Evolutionary conservation across 768 basidiomycete genomes (phyloP), one percentile per base, ranked within the genome.

Genomic region (Tylopilus intermedius): DNA sequence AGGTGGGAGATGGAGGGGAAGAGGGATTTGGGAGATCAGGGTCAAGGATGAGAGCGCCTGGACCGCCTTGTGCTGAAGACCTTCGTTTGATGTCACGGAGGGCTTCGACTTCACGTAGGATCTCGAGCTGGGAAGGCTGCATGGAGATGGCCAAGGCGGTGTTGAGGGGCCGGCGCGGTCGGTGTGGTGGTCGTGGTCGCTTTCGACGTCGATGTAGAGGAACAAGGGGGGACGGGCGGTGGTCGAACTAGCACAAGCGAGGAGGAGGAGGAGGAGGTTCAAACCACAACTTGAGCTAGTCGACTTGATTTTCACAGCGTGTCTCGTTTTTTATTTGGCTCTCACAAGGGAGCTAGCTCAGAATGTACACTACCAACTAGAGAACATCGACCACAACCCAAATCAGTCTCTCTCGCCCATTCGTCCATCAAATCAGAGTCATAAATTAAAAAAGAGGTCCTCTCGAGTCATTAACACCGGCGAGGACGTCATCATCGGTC

Each of bases 1-100:
- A 57, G 24, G 80, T 80, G 30, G 85, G 80, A 22, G 82, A 81
- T 6, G 78, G 66, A 18, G 84, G 77, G 0, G 86, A 76, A 2
- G 83, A 76, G 57, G 82, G 77, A 62, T 81, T 84, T 39, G 94
- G 94, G 45, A 95, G 81, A 80, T 96, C 94, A 60, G 93, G 93
- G 71, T 96, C 94, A 50, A 94, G 78, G 53, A 88, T 77, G 63
- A 93, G 81, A 22, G 86, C 84, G 37, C 90, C 90, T 55, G 90
- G 92, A 9, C 83, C 82, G 30, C 78, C 76, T 54, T 81, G 78
- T 0, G 85, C 80, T 14, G 84, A 83, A 2, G 93, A 96, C 60
- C 92, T 84, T 49, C 94, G 79, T 53, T 80, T 79, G 60, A 96
- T 82, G 72, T 91, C 90, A 59, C 86, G 81, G 38, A 93, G 76